Conservation (phyloP, 768 basidiomycete genomes). For the Tubosaeta brunneosetosa region DNA sequence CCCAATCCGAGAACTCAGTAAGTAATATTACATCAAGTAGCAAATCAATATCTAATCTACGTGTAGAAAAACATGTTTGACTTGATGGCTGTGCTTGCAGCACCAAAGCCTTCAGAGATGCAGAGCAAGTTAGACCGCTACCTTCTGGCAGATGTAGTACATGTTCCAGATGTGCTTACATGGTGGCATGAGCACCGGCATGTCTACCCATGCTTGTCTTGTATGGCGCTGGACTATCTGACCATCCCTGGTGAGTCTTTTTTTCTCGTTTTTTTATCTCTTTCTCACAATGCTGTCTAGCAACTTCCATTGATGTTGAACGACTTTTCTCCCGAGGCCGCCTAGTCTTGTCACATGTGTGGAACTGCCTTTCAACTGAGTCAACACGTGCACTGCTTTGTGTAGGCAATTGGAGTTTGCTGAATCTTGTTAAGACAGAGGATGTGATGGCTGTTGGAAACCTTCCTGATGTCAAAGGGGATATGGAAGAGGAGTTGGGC, state of each 20-base stretch:
- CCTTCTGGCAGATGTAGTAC: background rate
- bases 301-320: background rate
- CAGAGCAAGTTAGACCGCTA: background rate
- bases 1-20: too few species aligned
- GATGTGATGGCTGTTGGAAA: too few species aligned
- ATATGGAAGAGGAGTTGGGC: too few species aligned
- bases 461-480: too few species aligned
- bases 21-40: too few species aligned
- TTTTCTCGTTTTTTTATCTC: background rate
- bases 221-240: background rate
- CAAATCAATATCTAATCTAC: too few species aligned
- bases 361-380: background rate
- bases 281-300: background rate
- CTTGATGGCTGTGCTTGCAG: background rate
- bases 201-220: background rate
- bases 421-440: too few species aligned
- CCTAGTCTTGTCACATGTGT: background rate
- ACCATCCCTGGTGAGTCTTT: background rate
- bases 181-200: background rate
- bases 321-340: background rate
- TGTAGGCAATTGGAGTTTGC: too few species aligned
- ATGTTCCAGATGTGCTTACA: background rate
- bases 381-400: too few species aligned
- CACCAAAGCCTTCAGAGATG: background rate
- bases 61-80: background rate